Conservation (phyloP, 2,329 filamentous ascomycete genomes). For the Albifimbria verrucaria region DNA sequence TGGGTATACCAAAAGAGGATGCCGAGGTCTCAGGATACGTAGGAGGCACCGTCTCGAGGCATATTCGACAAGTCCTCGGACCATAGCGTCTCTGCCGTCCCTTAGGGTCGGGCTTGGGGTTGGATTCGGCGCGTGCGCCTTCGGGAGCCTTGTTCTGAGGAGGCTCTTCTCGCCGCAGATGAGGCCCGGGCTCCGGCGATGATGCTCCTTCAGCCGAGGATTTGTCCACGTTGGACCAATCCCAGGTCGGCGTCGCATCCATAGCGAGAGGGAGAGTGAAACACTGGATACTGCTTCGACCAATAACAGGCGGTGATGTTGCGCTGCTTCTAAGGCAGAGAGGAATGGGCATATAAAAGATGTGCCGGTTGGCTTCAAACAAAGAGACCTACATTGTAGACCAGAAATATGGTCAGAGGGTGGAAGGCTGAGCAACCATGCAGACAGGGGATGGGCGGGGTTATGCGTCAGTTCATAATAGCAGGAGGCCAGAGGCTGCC, state of each 20-base stretch:
- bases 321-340: neutral
- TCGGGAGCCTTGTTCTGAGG: slow-evolving; percentile 2
- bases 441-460: slow-evolving; percentile 16
- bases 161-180: slow-evolving; percentile 5
- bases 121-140: slow-evolving; percentile 7
- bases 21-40: slow-evolving; percentile 37
- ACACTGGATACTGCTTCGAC: slow-evolving; percentile 4
- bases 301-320: slow-evolving; percentile 3
- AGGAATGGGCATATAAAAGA: neutral
- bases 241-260: slow-evolving; percentile 22
- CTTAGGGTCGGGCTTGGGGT: slow-evolving; percentile 10
- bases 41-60: slow-evolving; percentile 65
- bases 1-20: slow-evolving; percentile 28
- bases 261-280: slow-evolving; percentile 10
- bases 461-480: neutral
- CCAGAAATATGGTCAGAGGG: slow-evolving; percentile 7
- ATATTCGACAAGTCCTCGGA: slow-evolving; percentile 82
- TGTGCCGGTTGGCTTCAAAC: neutral
- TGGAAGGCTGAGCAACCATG: slow-evolving; percentile 6
- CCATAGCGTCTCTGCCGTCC: slow-evolving; percentile 51
- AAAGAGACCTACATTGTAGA: slow-evolving; percentile 22
- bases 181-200: neutral
- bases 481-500: slow-evolving; percentile 8
- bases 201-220: slow-evolving; percentile 9
- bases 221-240: slow-evolving; percentile 20